These are phyloP conservation scores for Sporothrix brunneoviolacea DNA, from an alignment of 2,329 filamentous ascomycete genomes.

Conservation along the genomic window DNA sequence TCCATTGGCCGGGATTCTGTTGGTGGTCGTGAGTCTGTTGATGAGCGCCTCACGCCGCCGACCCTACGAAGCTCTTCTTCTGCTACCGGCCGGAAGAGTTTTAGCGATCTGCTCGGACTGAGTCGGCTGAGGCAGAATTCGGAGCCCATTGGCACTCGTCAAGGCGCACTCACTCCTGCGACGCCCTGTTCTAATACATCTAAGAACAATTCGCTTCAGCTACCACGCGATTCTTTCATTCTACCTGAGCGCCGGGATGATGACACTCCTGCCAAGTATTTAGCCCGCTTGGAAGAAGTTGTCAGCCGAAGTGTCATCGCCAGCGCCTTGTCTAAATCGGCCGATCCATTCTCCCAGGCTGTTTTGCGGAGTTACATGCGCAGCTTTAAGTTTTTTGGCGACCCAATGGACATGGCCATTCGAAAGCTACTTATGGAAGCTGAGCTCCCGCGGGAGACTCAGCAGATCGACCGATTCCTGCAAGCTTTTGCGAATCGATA, in stretches of 20 bases:
- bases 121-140: constrained; percentile 75
- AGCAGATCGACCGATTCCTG: constrained; percentile 92
- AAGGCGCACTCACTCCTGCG: constrained; percentile 61
- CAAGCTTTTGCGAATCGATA: constrained; percentile 95
- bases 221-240: constrained; percentile 62
- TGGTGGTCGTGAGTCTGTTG: constrained; percentile 63
- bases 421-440: constrained; percentile 95
- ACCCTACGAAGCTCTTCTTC: constrained; percentile 74
- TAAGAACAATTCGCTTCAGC: constrained; percentile 76
- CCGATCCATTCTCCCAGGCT: constrained; percentile 73
- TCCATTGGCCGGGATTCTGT: constrained; percentile 69
- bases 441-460: constrained; percentile 91
- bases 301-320: constrained; percentile 78
- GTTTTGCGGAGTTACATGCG: constrained; percentile 93
- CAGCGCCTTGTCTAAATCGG: constrained; percentile 76
- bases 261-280: constrained; percentile 84
- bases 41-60: constrained; percentile 61
- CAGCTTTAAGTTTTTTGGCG: constrained; percentile 88
- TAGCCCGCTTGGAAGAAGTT: constrained; percentile 73
- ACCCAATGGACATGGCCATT: constrained; percentile 96
- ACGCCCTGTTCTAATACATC: constrained; percentile 66
- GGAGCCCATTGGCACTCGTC: constrained; percentile 56
- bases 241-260: constrained; percentile 77
- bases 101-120: constrained; percentile 79
- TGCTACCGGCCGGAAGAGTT: constrained; percentile 77